Percentiles rank a stretch among this genome's conserved stretches.
These are phyloP conservation scores for Boletus subparvulus DNA, from an alignment of 768 basidiomycete species.

Conservation along the genomic window DNA sequence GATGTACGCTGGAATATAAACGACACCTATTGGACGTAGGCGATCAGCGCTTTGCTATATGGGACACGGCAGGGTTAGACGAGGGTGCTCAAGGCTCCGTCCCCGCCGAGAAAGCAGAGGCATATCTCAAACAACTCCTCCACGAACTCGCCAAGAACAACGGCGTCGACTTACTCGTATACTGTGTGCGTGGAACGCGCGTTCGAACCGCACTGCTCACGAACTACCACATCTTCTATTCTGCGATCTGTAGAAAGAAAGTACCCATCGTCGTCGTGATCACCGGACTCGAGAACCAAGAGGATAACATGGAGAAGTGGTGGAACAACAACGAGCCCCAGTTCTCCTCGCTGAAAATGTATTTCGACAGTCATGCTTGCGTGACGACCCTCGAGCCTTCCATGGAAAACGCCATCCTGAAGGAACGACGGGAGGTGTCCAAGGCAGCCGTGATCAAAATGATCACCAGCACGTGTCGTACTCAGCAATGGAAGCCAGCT, in stretches of 20 bases:
- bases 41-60: conserved; percentile 23
- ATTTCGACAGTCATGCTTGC: conserved; percentile 32
- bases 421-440: conserved; percentile 27
- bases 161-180: conserved; percentile 42
- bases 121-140: conserved; percentile 36
- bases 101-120: conserved; percentile 31
- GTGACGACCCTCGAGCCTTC: conserved; percentile 30
- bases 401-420: conserved; percentile 8
- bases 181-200: conserved; percentile 40
- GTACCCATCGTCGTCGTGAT: conserved; percentile 42
- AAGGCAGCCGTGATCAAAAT: conserved; percentile 19
- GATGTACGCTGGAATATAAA: conserved; percentile 36
- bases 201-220: conserved; percentile 33
- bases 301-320: conserved; percentile 34
- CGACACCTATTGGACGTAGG: conserved; percentile 24
- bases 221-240: conserved; percentile 41
- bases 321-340: conserved; percentile 26
- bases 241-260: conserved; percentile 39
- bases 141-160: conserved; percentile 32
- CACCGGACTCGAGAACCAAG: conserved; percentile 43
- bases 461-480: conserved; percentile 19
- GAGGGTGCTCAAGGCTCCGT: conserved; percentile 28
- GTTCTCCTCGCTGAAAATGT: conserved; percentile 28
- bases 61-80: conserved; percentile 37
- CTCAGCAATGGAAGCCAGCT: conserved; percentile 28